Conservation (phyloP, 2,329 filamentous ascomycete species). For the Graphilbum sp. region DNA sequence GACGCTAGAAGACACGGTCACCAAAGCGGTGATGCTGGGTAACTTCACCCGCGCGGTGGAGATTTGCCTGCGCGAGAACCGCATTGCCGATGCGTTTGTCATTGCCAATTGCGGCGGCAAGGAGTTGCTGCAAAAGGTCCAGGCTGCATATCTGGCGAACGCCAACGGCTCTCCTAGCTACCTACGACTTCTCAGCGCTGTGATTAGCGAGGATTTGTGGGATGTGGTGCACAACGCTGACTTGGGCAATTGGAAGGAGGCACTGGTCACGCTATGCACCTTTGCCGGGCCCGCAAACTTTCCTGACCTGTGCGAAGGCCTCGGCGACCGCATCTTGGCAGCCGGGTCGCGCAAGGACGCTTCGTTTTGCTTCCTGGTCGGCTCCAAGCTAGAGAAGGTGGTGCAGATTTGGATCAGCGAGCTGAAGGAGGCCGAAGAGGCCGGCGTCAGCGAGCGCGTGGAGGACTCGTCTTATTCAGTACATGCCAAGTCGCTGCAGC, state of each 20-base stretch:
- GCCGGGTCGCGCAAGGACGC: slow-evolving; percentile 69
- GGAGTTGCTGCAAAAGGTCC: slow-evolving; percentile 84
- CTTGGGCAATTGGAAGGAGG: slow-evolving; percentile 86
- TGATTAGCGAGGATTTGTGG: slow-evolving; percentile 94
- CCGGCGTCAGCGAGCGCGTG: slow-evolving; percentile 49
- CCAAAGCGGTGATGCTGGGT: slow-evolving; percentile 73
- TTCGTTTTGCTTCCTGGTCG: slow-evolving; percentile 89
- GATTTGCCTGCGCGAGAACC: slow-evolving; percentile 72
- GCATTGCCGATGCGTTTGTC: slow-evolving; percentile 92
- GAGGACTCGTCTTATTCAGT: slow-evolving; percentile 79
- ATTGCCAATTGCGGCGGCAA: slow-evolving; percentile 94
- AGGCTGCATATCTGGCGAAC: slow-evolving; percentile 75
- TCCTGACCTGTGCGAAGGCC: slow-evolving; percentile 81
- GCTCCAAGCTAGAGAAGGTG: slow-evolving; percentile 94
- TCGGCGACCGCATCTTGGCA: slow-evolving; percentile 82
- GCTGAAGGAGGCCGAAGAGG: slow-evolving; percentile 68
- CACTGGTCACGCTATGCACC: slow-evolving; percentile 90
- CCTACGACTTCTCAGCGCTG: slow-evolving; percentile 72
- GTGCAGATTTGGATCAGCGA: slow-evolving; percentile 87
- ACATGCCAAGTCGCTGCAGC: slow-evolving; percentile 74
- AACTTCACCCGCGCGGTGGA: slow-evolving; percentile 83
- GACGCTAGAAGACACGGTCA: slow-evolving; percentile 70
- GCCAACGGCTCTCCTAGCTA: slow-evolving; percentile 79
- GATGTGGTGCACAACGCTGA: slow-evolving; percentile 96
- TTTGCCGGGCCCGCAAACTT: slow-evolving; percentile 87